Base-by-base conservation (phyloP, 2,329 filamentous ascomycete species). In the Teratosphaeria nubilosa region DNA sequence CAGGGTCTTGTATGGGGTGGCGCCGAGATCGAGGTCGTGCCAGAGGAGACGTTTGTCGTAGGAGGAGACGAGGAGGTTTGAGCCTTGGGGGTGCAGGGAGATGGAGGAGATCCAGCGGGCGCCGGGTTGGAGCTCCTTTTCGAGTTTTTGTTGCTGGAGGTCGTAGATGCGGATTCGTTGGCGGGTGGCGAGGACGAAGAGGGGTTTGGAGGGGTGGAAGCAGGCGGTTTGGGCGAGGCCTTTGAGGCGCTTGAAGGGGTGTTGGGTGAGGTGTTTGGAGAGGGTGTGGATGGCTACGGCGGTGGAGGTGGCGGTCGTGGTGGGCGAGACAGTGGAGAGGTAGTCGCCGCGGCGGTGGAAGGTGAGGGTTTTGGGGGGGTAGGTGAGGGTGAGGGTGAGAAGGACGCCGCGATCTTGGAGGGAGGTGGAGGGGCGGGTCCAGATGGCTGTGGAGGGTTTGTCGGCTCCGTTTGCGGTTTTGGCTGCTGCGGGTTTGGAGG, bases 261-360 rank as follows among this genome's bases (percentile, higher is more conserved):
- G 86, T 74, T 99, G 94, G 2, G 91, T 96, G 52, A 92, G 82
- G 75, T 99, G 94, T 74, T 95, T 96, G 58, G 89, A 94, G 61
- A 99, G 79, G 0, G 92, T 96, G 76, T 99, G 94, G 62, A 99
- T 95, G 56, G 90, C 87, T 56, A 99, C 90, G 4, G 94, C 90
- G 68, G 83, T 86, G 22, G 67, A 67, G 30, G 67, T 66, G 65
- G 83, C 82, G 69, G 88, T 85, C 32, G 88, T 88, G 13, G 82
- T 81, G 0, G 94, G 91, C 54, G 90, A 95, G 24, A 96, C 90
- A 0, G 91, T 95, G 65, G 90, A 87, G 69, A 99, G 87, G 77
- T 96, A 96, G 72, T 97, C 92, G 66, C 94, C 94, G 60, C 89
- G 86, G 59, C 92, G 83, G 75, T 99, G 95, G 91, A 92, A 99